Base-by-base conservation (phyloP, 495 filamentous ascomycete species). In the Pseudevernia furfuracea region DNA sequence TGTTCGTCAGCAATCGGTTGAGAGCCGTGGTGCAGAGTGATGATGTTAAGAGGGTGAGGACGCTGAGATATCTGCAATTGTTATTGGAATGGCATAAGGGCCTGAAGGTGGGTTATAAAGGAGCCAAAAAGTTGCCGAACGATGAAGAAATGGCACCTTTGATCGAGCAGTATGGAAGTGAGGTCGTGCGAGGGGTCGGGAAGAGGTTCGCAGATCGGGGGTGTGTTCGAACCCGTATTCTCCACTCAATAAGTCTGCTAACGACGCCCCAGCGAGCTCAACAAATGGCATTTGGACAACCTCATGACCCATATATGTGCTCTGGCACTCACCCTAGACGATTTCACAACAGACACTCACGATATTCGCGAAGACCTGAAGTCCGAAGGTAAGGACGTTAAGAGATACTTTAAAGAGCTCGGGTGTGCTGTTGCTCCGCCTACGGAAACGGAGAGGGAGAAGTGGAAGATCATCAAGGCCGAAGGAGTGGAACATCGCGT, bases 291-390 rank as follows among this genome's bases (percentile, higher is more conserved):
- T 67, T 63, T 79, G 28, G 86, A 87, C 61, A 76, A 87, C 61
- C 75, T 90, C 25, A 84, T 85, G 69, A 87, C 86, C 37, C 85
- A 89, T 67, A 81, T 86, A 74, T 89, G 85, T 68, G 84, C 84
- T 4, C 76, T 89, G 19, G 81, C 86, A 19, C 76, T 89, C 68
- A 80, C 89, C 46, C 79, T 93, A 14, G 90, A 95, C 68, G 84
- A 89, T 66, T 90, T 87, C 67, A 84, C 86, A 52, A 88, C 90
- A 32, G 89, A 96, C 73, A 85, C 86, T 15, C 80, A 80, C 30
- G 84, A 91, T 70, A 75, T 97, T 65, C 83, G 85, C 63, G 84
- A 89, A 56, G 94, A 98, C 71, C 77, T 98, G 53, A 81, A 82
- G 64, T 69, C 97, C 38, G 89, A 94, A 66, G 81, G 83, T 60